These are phyloP conservation scores for Lactarius tabidus DNA, from an alignment of 768 basidiomycete genomes.

Conservation along the genomic window DNA sequence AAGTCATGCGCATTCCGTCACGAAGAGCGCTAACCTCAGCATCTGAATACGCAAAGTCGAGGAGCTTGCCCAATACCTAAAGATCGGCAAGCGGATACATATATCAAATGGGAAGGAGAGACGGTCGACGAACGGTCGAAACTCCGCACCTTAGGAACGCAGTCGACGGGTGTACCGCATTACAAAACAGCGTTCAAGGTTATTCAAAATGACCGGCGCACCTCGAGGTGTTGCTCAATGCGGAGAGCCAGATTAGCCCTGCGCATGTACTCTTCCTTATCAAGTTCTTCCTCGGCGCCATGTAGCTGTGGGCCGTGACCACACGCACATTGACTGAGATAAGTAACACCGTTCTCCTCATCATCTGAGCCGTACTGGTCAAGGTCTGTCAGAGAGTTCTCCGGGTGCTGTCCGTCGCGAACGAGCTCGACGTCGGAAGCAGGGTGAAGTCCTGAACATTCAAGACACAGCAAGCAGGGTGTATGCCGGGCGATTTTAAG, in stretches of 20 bases:
- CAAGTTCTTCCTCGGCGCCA: constrained; percentile 55
- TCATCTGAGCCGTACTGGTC: constrained; percentile 71
- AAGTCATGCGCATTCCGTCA: constrained; percentile 61
- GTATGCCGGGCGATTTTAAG: constrained; percentile 85
- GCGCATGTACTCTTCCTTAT: constrained; percentile 62
- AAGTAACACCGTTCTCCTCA: constrained; percentile 49
- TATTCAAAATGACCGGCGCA: constrained; percentile 35
- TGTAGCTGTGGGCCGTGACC: constrained; percentile 63
- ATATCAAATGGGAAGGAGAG: constrained; percentile 9
- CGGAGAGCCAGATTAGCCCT: constrained; percentile 71
- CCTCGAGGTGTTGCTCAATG: constrained; percentile 80
- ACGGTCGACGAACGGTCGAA: constrained; percentile 16
- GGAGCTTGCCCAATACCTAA: constrained; percentile 69
- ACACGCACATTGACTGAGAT: constrained; percentile 62
- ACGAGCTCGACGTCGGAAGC: constrained; percentile 53
- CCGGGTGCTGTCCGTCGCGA: constrained; percentile 44
- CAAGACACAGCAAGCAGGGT: constrained; percentile 57
- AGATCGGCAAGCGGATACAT: not conserved
- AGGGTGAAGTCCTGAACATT: constrained; percentile 72
- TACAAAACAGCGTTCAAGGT: constrained; percentile 6
- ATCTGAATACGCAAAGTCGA: constrained; percentile 77
- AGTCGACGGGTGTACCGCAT: not conserved
- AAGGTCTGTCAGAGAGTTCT: constrained; percentile 49
- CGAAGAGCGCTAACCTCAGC: constrained; percentile 64
- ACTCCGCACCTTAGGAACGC: constrained; percentile 25